A percentile compares a stretch with the other conserved stretches of the same genome.
Evolutionary conservation across 768 basidiomycete species (phyloP).

Genomic region (Thelephora ganbajun): DNA sequence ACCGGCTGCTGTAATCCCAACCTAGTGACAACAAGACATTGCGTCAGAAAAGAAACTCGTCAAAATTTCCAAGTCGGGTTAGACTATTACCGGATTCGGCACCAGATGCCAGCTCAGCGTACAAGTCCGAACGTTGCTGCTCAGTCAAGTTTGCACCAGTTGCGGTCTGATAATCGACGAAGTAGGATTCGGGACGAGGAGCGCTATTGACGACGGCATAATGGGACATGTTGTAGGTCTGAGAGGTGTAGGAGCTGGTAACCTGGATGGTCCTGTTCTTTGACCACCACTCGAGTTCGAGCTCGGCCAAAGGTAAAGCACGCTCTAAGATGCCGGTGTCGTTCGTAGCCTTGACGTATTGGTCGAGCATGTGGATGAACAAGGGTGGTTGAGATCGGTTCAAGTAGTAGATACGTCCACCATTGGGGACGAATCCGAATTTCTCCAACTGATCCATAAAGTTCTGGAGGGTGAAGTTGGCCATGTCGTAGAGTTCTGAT

Average conservation of each 20-base stretch:
- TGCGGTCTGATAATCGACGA: conserved; percentile 70
- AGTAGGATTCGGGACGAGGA: conserved; percentile 79
- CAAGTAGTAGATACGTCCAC: conserved; percentile 84
- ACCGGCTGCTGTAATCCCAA: conserved; percentile 29
- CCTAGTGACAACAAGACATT: conserved; percentile 4
- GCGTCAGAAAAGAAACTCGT: conserved; percentile 10
- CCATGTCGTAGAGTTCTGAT: conserved; percentile 60
- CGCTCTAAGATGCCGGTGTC: conserved; percentile 65
- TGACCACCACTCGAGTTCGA: conserved; percentile 77
- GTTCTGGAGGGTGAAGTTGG: conserved; percentile 71
- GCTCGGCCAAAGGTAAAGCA: conserved; percentile 78
- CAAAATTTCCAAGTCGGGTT: neutral
- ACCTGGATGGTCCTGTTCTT: conserved; percentile 57
- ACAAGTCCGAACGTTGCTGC: conserved; percentile 46
- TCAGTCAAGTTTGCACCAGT: conserved; percentile 51
- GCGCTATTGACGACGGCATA: conserved; percentile 76
- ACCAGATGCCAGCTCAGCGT: conserved; percentile 76
- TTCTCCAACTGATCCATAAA: conserved; percentile 86
- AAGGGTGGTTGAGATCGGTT: conserved; percentile 89
- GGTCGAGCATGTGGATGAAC: conserved; percentile 87
- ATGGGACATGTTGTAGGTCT: conserved; percentile 49
- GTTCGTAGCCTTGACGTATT: conserved; percentile 60
- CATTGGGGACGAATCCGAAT: conserved; percentile 90
- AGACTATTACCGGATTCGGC: conserved; percentile 53
- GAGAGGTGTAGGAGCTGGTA: conserved; percentile 55